Evolutionary conservation across 2,329 filamentous ascomycete species (phyloP).

Genomic region (Balansia obtecta): DNA sequence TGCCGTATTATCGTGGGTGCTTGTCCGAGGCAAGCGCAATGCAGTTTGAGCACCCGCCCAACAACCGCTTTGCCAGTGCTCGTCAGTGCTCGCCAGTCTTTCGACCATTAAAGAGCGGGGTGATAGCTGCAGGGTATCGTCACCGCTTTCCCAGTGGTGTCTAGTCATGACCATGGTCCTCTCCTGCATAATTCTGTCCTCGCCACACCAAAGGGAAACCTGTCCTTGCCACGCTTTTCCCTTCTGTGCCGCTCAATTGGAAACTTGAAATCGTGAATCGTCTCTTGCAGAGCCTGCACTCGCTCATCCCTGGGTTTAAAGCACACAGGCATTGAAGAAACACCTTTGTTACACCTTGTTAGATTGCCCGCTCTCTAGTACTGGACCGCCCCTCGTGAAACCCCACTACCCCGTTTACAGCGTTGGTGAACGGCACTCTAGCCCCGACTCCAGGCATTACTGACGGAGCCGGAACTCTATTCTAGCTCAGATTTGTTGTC

Average conservation of each 20-base stretch:
- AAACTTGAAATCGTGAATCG: neutral
- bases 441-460: neutral
- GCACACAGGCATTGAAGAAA: neutral
- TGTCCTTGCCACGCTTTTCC: neutral
- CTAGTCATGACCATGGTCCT: neutral
- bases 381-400: neutral
- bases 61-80: no score
- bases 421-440: slow-evolving; percentile 1
- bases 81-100: no score
- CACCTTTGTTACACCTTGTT: neutral
- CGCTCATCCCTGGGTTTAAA: neutral
- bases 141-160: slow-evolving; percentile 1
- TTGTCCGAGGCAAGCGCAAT: no score
- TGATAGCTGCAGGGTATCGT: neutral
- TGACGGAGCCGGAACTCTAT: neutral
- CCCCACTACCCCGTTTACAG: neutral
- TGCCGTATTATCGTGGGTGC: no score
- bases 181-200: neutral
- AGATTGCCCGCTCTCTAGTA: neutral
- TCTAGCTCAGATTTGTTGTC: slow-evolving; percentile 1
- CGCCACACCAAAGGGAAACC: neutral
- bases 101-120: neutral
- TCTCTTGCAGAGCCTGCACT: neutral
- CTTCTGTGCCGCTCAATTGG: neutral
- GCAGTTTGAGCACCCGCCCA: no score